These are phyloP conservation scores for Starmerella vaccinii DNA, from an alignment of 805 yeast genomes.

Conservation along the genomic window DNA sequence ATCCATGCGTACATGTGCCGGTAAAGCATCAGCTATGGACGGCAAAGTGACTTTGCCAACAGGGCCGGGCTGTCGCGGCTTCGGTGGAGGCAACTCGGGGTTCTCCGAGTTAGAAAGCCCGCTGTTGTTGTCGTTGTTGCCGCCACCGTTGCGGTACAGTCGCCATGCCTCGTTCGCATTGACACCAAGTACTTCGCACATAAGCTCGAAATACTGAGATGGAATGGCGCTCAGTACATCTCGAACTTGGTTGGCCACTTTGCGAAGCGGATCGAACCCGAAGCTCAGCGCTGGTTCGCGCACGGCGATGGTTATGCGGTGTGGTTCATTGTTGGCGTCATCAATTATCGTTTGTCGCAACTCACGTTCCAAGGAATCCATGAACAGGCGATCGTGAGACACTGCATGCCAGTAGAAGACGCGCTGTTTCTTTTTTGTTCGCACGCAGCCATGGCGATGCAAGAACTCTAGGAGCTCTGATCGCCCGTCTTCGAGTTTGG, in stretches of 20 bases:
- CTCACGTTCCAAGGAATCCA: conserved; percentile 89
- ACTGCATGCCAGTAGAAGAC: conserved; percentile 96
- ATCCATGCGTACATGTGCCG: background rate
- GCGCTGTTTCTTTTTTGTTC: conserved; percentile 94
- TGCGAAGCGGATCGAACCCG: conserved; percentile 41
- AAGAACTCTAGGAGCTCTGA: conserved; percentile 75
- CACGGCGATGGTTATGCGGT: conserved; percentile 53
- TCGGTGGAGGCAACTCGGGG: background rate
- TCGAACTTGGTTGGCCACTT: conserved; percentile 33
- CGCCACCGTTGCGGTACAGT: background rate
- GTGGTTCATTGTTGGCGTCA: conserved; percentile 6
- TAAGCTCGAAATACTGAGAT: background rate
- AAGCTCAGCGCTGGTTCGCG: conserved; percentile 76
- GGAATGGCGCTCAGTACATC: conserved; percentile 25
- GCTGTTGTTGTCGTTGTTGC: too few relatives aligned
- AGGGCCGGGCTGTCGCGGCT: background rate
- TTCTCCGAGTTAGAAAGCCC: background rate
- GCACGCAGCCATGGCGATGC: conserved; percentile 72
- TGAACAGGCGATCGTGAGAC: conserved; percentile 82
- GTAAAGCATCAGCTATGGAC: background rate
- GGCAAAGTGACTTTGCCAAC: background rate
- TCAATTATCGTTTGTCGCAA: conserved; percentile 29
- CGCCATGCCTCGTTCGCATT: background rate
- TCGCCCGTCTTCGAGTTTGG: conserved; percentile 76
- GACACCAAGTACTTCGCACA: conserved; percentile 13